These are phyloP conservation scores for Solanum infundibuliforme DNA, from an alignment of 257 asterid species.

Conservation along the genomic window DNA sequence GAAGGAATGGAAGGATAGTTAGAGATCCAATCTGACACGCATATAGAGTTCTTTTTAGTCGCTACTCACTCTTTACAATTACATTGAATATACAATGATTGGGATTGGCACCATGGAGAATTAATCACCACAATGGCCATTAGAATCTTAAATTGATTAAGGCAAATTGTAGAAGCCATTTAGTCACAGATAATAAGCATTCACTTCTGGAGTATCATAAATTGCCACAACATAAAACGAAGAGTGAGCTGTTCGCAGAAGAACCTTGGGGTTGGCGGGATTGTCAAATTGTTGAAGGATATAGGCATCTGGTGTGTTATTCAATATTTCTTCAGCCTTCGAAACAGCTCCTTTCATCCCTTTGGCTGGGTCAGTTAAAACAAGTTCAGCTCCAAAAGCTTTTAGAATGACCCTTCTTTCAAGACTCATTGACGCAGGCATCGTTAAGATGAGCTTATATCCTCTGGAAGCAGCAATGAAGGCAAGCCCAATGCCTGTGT, in stretches of 20 bases:
- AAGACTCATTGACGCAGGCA: constrained; percentile 99
- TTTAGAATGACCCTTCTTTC: constrained; percentile 96
- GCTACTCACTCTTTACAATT: not conserved
- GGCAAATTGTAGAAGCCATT: not conserved
- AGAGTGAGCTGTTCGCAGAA: not conserved
- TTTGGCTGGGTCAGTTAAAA: constrained; percentile 82
- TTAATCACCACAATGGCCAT: not conserved
- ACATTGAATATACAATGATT: not conserved
- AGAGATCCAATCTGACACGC: not conserved
- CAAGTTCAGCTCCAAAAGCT: constrained; percentile 98
- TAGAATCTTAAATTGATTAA: not conserved
- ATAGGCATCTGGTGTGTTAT: constrained; percentile 67
- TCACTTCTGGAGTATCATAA: not conserved
- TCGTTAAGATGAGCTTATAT: constrained; percentile 90
- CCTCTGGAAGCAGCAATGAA: constrained; percentile 98
- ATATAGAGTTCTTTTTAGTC: not conserved
- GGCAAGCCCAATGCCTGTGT: constrained; percentile 97
- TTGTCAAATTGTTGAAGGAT: constrained; percentile 95
- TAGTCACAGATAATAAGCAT: not conserved
- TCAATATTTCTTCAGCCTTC: constrained; percentile 86
- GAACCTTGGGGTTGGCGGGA: constrained; percentile 98
- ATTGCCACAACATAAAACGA: not conserved
- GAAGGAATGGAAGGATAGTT: not conserved
- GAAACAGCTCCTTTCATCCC: constrained; percentile 96
- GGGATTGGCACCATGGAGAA: not conserved